Conservation (phyloP, 73 alveolate genomes). For the Tetrahymena malaccensis region DNA sequence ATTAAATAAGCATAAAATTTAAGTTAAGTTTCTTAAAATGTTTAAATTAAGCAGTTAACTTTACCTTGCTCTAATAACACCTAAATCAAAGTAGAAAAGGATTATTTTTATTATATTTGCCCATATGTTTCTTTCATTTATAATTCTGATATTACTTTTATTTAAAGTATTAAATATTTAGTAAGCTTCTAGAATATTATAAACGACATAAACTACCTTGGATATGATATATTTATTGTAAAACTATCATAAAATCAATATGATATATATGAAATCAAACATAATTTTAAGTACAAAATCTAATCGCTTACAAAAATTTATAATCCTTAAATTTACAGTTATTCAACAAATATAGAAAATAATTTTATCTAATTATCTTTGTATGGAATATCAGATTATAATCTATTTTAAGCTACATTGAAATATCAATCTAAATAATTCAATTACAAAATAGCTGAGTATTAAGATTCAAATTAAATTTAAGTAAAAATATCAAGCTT, state of each 20-base stretch:
- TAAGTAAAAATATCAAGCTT: background rate
- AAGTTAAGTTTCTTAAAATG: background rate
- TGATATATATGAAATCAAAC: background rate
- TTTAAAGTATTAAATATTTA: background rate
- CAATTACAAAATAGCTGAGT: background rate
- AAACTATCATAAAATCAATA: background rate
- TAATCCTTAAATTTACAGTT: background rate
- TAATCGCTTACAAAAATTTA: background rate
- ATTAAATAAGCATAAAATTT: background rate
- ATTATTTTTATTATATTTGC: background rate
- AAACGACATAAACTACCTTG: background rate
- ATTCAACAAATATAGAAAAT: background rate
- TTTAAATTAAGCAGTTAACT: background rate
- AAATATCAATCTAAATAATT: background rate
- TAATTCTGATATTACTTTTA: background rate
- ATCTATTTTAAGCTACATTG: background rate
- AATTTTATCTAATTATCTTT: background rate
- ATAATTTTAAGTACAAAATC: background rate
- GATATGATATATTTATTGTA: background rate
- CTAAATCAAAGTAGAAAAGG: background rate
- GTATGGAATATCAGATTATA: background rate
- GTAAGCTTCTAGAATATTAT: background rate
- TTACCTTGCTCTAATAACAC: background rate
- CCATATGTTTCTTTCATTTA: background rate
- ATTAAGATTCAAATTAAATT: background rate